Evolutionary conservation across 768 basidiomycete species (phyloP), one percentile per base, ranked within the genome.

Genomic region (Podaxis carcinomalis): DNA sequence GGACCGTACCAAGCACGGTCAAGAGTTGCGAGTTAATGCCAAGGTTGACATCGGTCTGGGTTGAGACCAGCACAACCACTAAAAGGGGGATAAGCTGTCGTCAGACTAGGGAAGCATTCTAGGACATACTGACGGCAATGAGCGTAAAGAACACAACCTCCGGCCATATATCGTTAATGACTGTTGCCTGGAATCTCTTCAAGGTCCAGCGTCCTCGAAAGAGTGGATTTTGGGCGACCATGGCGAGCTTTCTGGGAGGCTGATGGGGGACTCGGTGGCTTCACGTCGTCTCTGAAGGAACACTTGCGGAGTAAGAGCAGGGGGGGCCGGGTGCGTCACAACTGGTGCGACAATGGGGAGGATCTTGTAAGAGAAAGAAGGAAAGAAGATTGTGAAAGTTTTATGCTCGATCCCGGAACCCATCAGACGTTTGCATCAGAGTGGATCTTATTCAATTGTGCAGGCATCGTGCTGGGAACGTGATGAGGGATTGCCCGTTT

Each of bases 1-100:
- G 81, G 27, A 89, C 86, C 13, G 85, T 87, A 81, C 88, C 88
- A 56, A 91, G 77, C 5, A 90, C 88, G 3, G 87, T 86, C 59
- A 91, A 74, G 63, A 88, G 77, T 37, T 62, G 36, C 36, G 58
- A 6, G 9, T 1, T 32, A 57, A 89, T 75, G 0, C 73, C 74
- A n/a, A 89, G 76, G 51, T 80, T 72, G 50, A 75, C 75, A 4
- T 60, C 58, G 0, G 84, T 86, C 67, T 80, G 66, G 60, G 79
- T 67, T 0, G 84, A 82, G 9, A 88, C 82, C 28, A 80, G 65
- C 3, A 76, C 70, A 13, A 89, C 87, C 83, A 87, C 86, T 88
- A 55, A 1, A 25, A 74, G 60, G 9, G 67, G 23, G 27, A 11
- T 49, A 32, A 61, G 47, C 37, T 21, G 25, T 9, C 28, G 28